Evolutionary conservation across 2,329 filamentous ascomycete genomes (phyloP), one percentile per base, ranked within the genome.

Genomic region (Aspergillus quadrilineatus): DNA sequence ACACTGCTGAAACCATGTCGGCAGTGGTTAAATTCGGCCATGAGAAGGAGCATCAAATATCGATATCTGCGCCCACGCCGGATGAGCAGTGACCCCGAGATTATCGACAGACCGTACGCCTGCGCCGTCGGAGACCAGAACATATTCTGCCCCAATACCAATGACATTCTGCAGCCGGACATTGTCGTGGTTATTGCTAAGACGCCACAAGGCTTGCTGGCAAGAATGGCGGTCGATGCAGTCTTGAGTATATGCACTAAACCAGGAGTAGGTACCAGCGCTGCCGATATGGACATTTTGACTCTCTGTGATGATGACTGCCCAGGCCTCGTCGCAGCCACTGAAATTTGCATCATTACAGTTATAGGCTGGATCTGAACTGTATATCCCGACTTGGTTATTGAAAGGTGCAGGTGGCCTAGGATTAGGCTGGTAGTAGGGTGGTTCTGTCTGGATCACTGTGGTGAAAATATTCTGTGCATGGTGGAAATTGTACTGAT

Each of bases 161-260:
- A 55, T 50, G 15, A 55, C 50, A 26, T 55, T 41, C 41, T 55
- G 39, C 30, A 55, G 41, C n/a, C 53, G 53, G 39, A 50, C 34
- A n/a, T 55, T 55, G n/a, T 32, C 47, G n/a, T 46, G 26, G 4
- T 55, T 55, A 6, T 50, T 45, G 15, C 46, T 22, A 15, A 55
- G 36, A n/a, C 29, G 37, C 53, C 53, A 50, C 30, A 55, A 15
- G 6, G 41, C 30, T 15, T 50, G 42, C 30, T 55, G 53, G 17
- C 53, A 55, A 22, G 10, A 32, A 43, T 55, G 53, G 1, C 5
- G 32, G 46, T 55, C 53, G 14, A 55, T 55, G 46, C 53, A 55
- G 53, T 50, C 39, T n/a, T 55, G 53, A 15, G 37, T 55, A n/a
- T 55, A 55, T 30, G 46, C 32, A n/a, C 53, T 55, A 37, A 55